Evolutionary conservation across 805 yeast genomes (phyloP), one percentile per base, ranked within the genome.

Genomic region (Tetrapisispora iriomotensis): DNA sequence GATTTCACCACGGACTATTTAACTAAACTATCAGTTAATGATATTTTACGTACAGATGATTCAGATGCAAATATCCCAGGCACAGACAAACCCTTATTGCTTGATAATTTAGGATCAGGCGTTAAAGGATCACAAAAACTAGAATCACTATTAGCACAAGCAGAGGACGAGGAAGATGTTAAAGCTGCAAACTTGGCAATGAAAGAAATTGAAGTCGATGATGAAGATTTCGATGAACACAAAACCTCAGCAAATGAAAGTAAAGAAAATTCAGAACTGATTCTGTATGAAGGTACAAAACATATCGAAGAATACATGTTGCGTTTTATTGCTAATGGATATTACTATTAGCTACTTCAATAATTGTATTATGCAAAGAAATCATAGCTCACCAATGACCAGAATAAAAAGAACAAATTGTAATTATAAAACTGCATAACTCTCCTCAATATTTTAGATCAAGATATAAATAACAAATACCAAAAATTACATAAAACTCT

Each of bases 261-360:
- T 2, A 40, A 32, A 8, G 51, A 46, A 12, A 57, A 49, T 17
- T 48, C 37, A n/a, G 49, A 33, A 3, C 30, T 20, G n/a, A 59
- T 66, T 36, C 79, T 61, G 36, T 66, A 65, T 43, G 71, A 78
- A 25, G 71, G 68, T 4, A 71, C 79, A 37, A 83, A 82, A 4
- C 96, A 87, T 58, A 75, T 90, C 38, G 99, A 92, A 57, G 97
- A 92, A 68, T 94, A 88, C 65, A 92, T 92, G 99, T 76, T 92
- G 45, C 69, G 88, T 43, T 84, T 74, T 56, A 84, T 92, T 43
- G 94, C 94, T 44, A 79, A 78, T 38, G 96, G 96, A 0, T 74
- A 67, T 55, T 38, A 38, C 18, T 32, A 25, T 26, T 31, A 27
- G 21, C n/a, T n/a, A n/a, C n/a, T n/a, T n/a, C n/a, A n/a, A n/a